Evolutionary conservation across 2,329 filamentous ascomycete species (phyloP).

Genomic region (Colletotrichum sp.): DNA sequence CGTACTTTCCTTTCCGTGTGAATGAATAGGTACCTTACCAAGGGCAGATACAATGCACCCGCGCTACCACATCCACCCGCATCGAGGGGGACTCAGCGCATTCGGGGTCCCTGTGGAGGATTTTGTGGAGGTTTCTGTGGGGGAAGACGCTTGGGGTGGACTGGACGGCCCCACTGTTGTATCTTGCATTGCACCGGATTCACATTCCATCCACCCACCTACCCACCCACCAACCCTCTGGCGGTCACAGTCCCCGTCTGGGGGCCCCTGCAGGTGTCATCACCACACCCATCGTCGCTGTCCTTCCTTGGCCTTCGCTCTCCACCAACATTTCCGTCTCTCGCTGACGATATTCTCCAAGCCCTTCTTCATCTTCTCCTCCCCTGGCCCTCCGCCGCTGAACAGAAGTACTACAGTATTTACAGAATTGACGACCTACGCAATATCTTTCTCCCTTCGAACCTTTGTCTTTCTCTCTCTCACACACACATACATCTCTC

Average conservation of each 20-base stretch:
- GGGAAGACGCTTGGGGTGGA: background rate
- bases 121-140: background rate
- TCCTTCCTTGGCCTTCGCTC: background rate
- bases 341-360: background rate
- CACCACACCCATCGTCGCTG: background rate
- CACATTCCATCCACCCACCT: background rate
- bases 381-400: background rate
- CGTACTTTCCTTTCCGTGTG: background rate
- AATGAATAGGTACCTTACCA: background rate
- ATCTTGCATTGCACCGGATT: background rate
- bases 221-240: background rate
- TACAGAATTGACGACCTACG: background rate
- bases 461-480: background rate
- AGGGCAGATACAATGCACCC: background rate
- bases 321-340: background rate
- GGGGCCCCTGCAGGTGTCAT: constrained; percentile 14
- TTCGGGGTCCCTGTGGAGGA: background rate
- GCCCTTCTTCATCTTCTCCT: background rate
- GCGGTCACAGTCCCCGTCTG: background rate
- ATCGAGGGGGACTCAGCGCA: background rate
- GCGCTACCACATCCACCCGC: background rate
- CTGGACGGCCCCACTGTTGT: background rate
- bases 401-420: background rate
- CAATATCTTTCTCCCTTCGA: background rate
- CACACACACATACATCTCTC: background rate